phyloP scores from a whole-genome alignment of 2,329 filamentous ascomycete genomes.

The Magnaporthiopsis rhizophila region DNA sequence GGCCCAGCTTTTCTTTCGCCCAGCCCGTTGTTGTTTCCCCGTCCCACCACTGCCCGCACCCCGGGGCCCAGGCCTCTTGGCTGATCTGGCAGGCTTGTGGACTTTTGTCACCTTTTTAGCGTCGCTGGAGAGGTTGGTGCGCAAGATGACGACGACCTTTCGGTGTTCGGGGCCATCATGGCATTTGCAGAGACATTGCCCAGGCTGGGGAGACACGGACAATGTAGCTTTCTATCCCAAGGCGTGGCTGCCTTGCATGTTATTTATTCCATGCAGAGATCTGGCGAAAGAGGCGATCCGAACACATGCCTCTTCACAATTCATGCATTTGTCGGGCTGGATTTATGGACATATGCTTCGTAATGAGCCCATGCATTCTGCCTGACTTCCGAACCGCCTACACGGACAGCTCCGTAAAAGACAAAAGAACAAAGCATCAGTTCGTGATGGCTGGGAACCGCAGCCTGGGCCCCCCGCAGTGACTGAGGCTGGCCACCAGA shows the following conservation, averaged over 20 bases:
- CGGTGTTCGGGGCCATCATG: no score
- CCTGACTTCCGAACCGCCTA: neutral
- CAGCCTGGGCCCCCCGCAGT: neutral
- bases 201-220: no score
- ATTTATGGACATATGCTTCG: neutral
- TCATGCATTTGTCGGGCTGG: neutral
- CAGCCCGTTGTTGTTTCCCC: neutral
- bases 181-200: neutral
- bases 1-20: neutral
- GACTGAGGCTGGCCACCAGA: neutral
- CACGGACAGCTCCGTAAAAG: neutral
- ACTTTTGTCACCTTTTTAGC: no score
- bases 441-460: neutral
- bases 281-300: neutral
- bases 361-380: no score
- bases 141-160: no score
- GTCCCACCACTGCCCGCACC: neutral
- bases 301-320: neutral
- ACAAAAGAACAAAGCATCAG: neutral
- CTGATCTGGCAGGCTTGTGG: neutral
- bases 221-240: neutral
- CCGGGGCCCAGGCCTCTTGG: neutral
- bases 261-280: neutral
- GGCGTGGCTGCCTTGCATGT: neutral
- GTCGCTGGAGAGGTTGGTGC: no score